A percentile compares a stretch with the other conserved stretches of the same genome.
These are phyloP conservation scores for Coniferiporia weirii DNA, from an alignment of 1,284 basidiomycete genomes.

Conservation along the genomic window DNA sequence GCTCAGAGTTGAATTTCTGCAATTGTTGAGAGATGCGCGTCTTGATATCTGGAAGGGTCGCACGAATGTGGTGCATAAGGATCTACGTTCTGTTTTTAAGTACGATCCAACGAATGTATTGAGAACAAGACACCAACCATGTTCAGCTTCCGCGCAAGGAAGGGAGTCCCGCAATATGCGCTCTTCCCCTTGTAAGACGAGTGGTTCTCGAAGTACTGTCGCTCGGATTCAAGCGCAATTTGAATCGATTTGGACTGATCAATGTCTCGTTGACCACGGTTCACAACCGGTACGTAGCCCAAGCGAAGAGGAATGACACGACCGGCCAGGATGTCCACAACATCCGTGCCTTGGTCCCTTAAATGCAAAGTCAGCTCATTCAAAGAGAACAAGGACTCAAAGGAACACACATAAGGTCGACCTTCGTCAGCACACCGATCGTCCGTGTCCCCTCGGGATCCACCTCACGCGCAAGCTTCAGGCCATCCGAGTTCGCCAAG, in stretches of 20 bases:
- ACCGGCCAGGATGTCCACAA: conserved; percentile 98
- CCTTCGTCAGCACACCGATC: conserved; percentile 96
- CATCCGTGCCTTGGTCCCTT: conserved; percentile 95
- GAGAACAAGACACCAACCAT: conserved; percentile 51
- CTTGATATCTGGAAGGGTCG: conserved; percentile 97
- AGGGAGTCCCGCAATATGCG: conserved; percentile 96
- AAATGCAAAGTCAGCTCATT: not conserved
- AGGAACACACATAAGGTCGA: conserved; percentile 84
- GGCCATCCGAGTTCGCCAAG: conserved; percentile 96
- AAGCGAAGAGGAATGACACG: conserved; percentile 90
- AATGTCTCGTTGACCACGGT: conserved; percentile 96
- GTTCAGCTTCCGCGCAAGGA: conserved; percentile 95
- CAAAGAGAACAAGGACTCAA: not conserved
- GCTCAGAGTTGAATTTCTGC: conserved; percentile 82
- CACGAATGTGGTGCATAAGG: conserved; percentile 96
- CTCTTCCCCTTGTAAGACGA: conserved; percentile 89
- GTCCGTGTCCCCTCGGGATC: conserved; percentile 95
- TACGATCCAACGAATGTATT: not conserved
- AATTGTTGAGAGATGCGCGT: conserved; percentile 84
- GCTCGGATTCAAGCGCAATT: conserved; percentile 84
- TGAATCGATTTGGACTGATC: conserved; percentile 82
- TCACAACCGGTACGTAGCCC: conserved; percentile 97
- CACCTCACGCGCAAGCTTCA: conserved; percentile 94
- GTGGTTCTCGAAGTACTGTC: conserved; percentile 92
- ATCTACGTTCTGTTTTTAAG: conserved; percentile 48